A percentile compares a stretch with the other conserved stretches of the same genome.
Evolutionary conservation across 2,329 filamentous ascomycete genomes (phyloP).

Genomic region (Trichoderma lentiforme): DNA sequence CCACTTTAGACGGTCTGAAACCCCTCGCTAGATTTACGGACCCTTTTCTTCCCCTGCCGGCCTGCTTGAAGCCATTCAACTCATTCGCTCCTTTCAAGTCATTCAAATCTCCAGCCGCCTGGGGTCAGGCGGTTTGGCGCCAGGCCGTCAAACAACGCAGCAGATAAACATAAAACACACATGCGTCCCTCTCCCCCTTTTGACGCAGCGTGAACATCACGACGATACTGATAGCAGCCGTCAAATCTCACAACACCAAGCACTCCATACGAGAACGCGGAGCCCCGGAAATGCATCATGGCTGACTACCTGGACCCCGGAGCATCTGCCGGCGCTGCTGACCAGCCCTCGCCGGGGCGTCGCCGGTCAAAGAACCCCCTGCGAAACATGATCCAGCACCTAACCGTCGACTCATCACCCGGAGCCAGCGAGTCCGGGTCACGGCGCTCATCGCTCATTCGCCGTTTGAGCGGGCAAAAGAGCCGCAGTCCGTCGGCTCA

Average conservation of each 20-base stretch:
- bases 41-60: constrained; percentile 13
- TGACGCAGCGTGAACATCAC: not conserved
- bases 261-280: not conserved
- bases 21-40: constrained; percentile 17
- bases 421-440: constrained; percentile 29
- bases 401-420: constrained; percentile 31
- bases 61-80: constrained; percentile 10
- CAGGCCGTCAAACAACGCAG: not conserved
- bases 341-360: constrained; percentile 27
- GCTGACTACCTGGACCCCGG: constrained; percentile 29
- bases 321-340: constrained; percentile 23
- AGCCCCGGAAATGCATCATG: constrained; percentile 23
- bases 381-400: constrained; percentile 38
- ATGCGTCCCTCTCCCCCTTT: constrained; percentile 8
- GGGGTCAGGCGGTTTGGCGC: not conserved
- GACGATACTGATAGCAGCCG: not conserved
- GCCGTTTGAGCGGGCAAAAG: constrained; percentile 35
- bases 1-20: constrained; percentile 8
- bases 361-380: constrained; percentile 36
- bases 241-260: not conserved
- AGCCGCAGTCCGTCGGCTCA: constrained; percentile 36
- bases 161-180: constrained; percentile 13
- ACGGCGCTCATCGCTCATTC: constrained; percentile 34
- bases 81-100: constrained; percentile 14
- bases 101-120: constrained; percentile 3